Evolutionary conservation across 768 basidiomycete species (phyloP).

Genomic region (Naganishia randhawae): DNA sequence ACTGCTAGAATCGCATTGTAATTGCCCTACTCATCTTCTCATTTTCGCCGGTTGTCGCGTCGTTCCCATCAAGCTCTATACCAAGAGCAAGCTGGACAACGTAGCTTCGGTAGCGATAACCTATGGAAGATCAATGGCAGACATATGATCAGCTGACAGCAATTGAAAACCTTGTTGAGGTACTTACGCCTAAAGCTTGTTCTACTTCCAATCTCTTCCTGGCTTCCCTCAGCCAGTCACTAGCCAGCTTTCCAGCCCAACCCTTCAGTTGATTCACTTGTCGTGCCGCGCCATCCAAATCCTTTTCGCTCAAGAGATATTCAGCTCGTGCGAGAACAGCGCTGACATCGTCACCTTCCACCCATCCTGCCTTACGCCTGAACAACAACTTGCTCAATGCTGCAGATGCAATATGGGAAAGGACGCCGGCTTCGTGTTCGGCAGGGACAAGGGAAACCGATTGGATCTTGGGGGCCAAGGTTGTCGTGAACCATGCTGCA

Average conservation of each 20-base stretch:
- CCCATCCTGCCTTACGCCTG: constrained; percentile 67
- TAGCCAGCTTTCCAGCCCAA: constrained; percentile 57
- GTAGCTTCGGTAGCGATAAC: constrained; percentile 80
- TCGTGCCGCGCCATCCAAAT: constrained; percentile 77
- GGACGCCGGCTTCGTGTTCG: constrained; percentile 78
- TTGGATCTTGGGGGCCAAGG: constrained; percentile 76
- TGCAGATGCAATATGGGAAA: constrained; percentile 80
- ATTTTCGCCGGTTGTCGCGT: not conserved
- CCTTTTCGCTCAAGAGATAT: constrained; percentile 83
- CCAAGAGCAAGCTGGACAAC: constrained; percentile 55
- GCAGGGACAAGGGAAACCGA: constrained; percentile 83
- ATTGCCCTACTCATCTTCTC: not conserved
- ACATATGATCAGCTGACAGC: constrained; percentile 24
- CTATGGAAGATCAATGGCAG: constrained; percentile 51
- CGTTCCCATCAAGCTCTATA: constrained; percentile 28
- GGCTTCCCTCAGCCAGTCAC: constrained; percentile 88
- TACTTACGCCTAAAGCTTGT: constrained; percentile 77
- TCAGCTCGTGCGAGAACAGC: constrained; percentile 85
- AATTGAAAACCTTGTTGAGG: not conserved
- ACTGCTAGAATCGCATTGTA: not conserved
- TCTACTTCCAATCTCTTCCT: constrained; percentile 80
- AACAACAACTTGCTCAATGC: constrained; percentile 72
- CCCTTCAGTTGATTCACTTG: constrained; percentile 89
- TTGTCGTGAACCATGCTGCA: constrained; percentile 80
- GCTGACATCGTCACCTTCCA: constrained; percentile 73